These are phyloP conservation scores for Kandelia obovata DNA, from an alignment of 345 rosid species.

Conservation along the genomic window DNA sequence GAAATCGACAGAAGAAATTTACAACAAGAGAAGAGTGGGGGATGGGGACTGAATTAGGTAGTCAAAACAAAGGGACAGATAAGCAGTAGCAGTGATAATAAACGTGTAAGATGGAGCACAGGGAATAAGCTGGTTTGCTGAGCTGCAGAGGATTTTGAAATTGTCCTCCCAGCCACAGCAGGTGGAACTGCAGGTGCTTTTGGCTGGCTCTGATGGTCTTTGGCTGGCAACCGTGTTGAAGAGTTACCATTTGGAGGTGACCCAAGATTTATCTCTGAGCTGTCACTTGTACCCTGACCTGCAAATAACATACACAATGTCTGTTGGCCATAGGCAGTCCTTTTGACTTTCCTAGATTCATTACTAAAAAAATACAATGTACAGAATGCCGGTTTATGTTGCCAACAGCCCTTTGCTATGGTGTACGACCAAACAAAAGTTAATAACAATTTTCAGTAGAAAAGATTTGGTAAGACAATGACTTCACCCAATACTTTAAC, in stretches of 20 bases:
- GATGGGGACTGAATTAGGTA: background rate
- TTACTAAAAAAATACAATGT: background rate
- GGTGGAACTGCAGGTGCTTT: constrained; percentile 24
- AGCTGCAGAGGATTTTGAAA: constrained; percentile 11
- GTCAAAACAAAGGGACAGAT: background rate
- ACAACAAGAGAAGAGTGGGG: background rate
- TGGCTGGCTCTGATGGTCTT: constrained; percentile 27
- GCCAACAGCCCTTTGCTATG: no score
- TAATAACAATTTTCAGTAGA: no score
- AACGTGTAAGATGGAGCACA: background rate
- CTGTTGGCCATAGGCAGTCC: background rate
- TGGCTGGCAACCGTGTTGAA: constrained; percentile 31
- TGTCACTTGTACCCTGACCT: constrained; percentile 28
- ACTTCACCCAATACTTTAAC: no score
- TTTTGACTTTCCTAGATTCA: background rate
- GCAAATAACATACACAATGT: background rate
- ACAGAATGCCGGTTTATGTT: no score
- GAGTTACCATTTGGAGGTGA: constrained; percentile 21
- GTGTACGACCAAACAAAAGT: no score
- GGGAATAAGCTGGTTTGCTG: constrained; percentile 15
- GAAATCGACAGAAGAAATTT: constrained; percentile 20
- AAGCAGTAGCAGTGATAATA: constrained; percentile 11
- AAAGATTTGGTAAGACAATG: no score
- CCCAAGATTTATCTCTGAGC: constrained; percentile 3
- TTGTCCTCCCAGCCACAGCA: constrained; percentile 17